Conservation (phyloP, 805 yeast genomes). For the Monosporozyma aerobia region DNA sequence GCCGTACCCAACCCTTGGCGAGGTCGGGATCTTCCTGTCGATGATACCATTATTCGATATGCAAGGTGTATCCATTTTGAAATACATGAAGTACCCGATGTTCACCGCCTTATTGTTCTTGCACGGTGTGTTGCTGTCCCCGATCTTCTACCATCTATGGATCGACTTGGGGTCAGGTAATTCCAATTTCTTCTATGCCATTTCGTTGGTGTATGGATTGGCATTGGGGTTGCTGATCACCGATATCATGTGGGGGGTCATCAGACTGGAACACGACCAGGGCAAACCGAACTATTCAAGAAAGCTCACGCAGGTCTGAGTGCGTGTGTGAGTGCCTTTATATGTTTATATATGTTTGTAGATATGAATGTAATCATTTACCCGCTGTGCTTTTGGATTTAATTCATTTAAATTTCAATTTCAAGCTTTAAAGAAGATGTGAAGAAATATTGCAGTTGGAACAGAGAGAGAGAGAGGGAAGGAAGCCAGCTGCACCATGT, state of each 20-base stretch:
- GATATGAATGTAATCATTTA: not conserved
- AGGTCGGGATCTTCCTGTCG: slow-evolving; percentile 48
- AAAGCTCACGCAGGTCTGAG: slow-evolving; percentile 43
- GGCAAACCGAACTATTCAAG: slow-evolving; percentile 29
- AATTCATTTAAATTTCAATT: not conserved
- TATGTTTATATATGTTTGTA: too few species aligned
- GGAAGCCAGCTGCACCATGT: not conserved
- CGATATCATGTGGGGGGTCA: slow-evolving; percentile 76
- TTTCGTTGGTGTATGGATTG: slow-evolving; percentile 69
- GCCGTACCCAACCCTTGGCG: slow-evolving; percentile 81
- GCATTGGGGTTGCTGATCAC: slow-evolving; percentile 59
- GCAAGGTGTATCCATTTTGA: slow-evolving; percentile 30
- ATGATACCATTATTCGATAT: slow-evolving; percentile 38
- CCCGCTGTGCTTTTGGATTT: not conserved
- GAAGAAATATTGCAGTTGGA: too few species aligned
- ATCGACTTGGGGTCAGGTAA: slow-evolving; percentile 89
- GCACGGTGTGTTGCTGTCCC: slow-evolving; percentile 60
- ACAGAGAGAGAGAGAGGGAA: too few species aligned
- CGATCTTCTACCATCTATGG: slow-evolving; percentile 91
- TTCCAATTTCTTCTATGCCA: slow-evolving; percentile 92
- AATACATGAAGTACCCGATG: slow-evolving; percentile 38
- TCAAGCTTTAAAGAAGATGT: too few species aligned
- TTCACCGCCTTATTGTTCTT: slow-evolving; percentile 45
- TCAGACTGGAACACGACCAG: slow-evolving; percentile 57
- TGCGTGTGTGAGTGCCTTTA: not conserved